Percentiles rank a stretch among this genome's conserved stretches.
Evolutionary conservation across 208 protist genomes (phyloP).

Genomic region (Leishmania gerbilli): DNA sequence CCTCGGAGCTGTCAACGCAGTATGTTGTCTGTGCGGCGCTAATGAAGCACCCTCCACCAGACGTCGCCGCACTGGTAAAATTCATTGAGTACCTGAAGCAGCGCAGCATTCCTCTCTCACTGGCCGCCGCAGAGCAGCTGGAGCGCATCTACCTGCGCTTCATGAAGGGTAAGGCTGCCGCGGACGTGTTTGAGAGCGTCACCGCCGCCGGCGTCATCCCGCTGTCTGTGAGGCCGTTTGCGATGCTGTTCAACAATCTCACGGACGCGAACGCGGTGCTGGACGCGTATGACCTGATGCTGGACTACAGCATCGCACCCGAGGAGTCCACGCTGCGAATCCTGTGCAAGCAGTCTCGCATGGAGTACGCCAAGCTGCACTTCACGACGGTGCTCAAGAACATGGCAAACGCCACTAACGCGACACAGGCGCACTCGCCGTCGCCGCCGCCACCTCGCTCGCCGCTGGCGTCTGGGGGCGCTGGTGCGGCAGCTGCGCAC

Average conservation of each 20-base stretch:
- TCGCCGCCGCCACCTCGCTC: constrained; percentile 23
- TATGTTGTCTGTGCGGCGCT: constrained; percentile 58
- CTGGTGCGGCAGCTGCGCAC: background rate
- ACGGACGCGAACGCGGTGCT: constrained; percentile 46
- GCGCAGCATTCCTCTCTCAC: constrained; percentile 47
- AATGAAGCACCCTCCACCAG: constrained; percentile 44
- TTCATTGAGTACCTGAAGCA: constrained; percentile 50
- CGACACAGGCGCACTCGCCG: constrained; percentile 2
- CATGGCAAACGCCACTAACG: constrained; percentile 12
- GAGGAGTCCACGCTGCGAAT: constrained; percentile 80
- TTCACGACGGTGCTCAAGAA: constrained; percentile 54
- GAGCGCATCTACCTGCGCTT: constrained; percentile 69
- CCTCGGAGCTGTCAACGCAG: constrained; percentile 34
- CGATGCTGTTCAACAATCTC: constrained; percentile 83
- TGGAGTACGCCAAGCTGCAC: constrained; percentile 68
- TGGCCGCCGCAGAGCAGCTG: constrained; percentile 46
- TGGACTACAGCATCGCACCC: constrained; percentile 84
- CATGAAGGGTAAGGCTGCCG: constrained; percentile 74
- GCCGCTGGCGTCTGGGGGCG: constrained; percentile 2
- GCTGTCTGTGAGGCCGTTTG: constrained; percentile 76
- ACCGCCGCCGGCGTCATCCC: constrained; percentile 61
- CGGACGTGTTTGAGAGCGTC: constrained; percentile 64
- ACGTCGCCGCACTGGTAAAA: constrained; percentile 38
- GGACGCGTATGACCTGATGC: constrained; percentile 89
- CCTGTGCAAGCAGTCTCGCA: constrained; percentile 77